These are phyloP conservation scores for Chamaenerion angustifolium DNA, from an alignment of 345 rosid genomes.

Conservation along the genomic window DNA sequence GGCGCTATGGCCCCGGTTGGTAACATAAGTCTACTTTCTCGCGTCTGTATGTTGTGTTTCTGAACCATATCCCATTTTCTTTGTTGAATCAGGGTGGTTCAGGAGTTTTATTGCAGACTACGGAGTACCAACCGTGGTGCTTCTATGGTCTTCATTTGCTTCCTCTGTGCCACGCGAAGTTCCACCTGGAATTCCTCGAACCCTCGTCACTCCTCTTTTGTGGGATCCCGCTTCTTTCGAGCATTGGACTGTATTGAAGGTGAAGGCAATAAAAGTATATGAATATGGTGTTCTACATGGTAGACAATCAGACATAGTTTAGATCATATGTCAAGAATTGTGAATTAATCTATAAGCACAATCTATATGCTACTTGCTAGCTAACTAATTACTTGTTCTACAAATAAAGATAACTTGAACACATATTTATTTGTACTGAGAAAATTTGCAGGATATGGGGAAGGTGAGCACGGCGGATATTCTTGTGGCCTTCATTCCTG, in stretches of 20 bases:
- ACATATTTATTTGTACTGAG: too few species aligned
- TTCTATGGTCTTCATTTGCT: constrained; percentile 23
- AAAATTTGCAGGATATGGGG: constrained; percentile 16
- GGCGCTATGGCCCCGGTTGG: constrained; percentile 14
- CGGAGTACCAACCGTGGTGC: constrained; percentile 23
- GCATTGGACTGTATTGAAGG: constrained; percentile 30
- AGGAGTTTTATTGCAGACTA: constrained; percentile 26
- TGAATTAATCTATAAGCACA: too few species aligned
- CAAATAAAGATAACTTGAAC: too few species aligned
- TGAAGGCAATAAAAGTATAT: background rate
- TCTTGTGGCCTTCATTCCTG: constrained; percentile 11
- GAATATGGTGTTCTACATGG: too few species aligned
- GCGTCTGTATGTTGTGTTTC: too few species aligned
- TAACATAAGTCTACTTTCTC: constrained; percentile 2
- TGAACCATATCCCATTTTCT: too few species aligned
- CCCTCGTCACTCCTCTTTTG: constrained; percentile 17
- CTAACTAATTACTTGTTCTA: too few species aligned
- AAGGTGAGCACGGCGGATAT: constrained; percentile 9
- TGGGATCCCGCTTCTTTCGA: constrained; percentile 18
- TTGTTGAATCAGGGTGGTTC: constrained; percentile 16
- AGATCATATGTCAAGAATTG: too few species aligned
- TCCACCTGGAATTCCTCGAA: constrained; percentile 23
- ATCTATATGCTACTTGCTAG: too few species aligned
- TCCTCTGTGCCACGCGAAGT: constrained; percentile 11
- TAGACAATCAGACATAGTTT: too few species aligned